Evolutionary conservation across 306 rosid species (phyloP), one percentile per base, ranked within the genome.

Genomic region (Cucurbita ficifolia): DNA sequence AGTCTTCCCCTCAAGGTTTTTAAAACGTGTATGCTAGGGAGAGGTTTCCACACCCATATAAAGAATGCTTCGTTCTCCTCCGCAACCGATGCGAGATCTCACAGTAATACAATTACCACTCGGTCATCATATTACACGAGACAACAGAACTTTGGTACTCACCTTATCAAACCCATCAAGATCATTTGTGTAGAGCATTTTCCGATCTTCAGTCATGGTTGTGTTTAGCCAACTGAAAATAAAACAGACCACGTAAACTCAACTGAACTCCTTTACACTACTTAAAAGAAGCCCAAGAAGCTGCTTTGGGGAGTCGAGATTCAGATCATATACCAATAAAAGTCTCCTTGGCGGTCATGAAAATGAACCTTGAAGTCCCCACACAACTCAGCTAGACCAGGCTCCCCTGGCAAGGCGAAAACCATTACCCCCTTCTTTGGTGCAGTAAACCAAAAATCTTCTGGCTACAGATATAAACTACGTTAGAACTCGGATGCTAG

Each of bases 391-490:
- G 99, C 84, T 76, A 95, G 88, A 79, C 99, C 99, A 22, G 96
- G 97, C 79, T 95, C 97, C 81, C 99, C 99, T 2, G 96, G 99
- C 82, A 91, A 79, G 6, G 96, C 97, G 79, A 95, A 95, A 78
- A 95, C 99, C 96, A 95, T 91, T 62, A 91, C 89, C 73, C 99
- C 97, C 84, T 95, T 91, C 88, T 95, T 95, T 59, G 99, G 96
- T 6, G 99, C 97, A 83, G 87, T 81, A 78, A 91, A 95, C 97
- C 96, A 95, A 88, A 80, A 86, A 79, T 91, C 99, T 78, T 95
- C 97, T 18, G 97, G 88, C 99, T 95, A 88, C 81, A 74, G 58
- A 70, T 36, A 76, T 19, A 53, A 70, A 65, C 22, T 49, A 50
- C 7, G 59, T 48, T 67, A 69, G 40, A 46, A 42, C 39, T 45